A percentile compares a stretch with the other conserved stretches of the same genome.
Conservation (phyloP, 768 basidiomycete species). For the Kwoniella pini region DNA sequence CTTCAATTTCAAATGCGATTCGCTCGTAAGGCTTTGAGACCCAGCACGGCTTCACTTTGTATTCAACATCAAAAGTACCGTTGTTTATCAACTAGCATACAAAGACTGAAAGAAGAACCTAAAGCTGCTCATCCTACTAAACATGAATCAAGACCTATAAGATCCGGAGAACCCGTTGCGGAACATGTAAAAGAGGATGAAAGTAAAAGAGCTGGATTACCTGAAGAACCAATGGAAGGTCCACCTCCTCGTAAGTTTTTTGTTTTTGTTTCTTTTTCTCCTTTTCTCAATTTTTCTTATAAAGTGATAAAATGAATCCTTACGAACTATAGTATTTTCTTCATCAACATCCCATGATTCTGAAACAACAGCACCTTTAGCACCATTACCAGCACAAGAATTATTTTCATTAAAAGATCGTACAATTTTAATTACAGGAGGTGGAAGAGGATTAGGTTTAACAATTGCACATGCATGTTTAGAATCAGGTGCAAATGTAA, state of each 20-base stretch:
- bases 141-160: slow-evolving; percentile 18
- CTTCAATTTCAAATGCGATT: too few relatives aligned
- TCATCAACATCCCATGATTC: background rate
- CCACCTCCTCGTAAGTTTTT: slow-evolving; percentile 19
- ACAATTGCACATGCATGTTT: slow-evolving; percentile 41
- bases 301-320: background rate
- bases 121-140: slow-evolving; percentile 26
- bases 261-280: background rate
- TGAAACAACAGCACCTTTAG: slow-evolving; percentile 24
- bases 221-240: slow-evolving; percentile 22
- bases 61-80: background rate
- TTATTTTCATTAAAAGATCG: slow-evolving; percentile 41
- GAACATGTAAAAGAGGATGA: slow-evolving; percentile 31
- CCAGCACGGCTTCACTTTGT: background rate
- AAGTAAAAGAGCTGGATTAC: slow-evolving; percentile 19
- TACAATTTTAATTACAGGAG: slow-evolving; percentile 45
- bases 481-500: slow-evolving; percentile 40
- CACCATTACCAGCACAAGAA: slow-evolving; percentile 20
- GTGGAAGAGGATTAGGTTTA: slow-evolving; percentile 46
- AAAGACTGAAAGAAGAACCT: background rate
- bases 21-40: background rate
- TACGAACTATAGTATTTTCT: background rate
- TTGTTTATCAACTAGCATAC: background rate
- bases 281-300: too few relatives aligned
- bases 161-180: slow-evolving; percentile 24